Evolutionary conservation across 139 green algal species (phyloP).

Genomic region (Pycnococcus provasolii): DNA sequence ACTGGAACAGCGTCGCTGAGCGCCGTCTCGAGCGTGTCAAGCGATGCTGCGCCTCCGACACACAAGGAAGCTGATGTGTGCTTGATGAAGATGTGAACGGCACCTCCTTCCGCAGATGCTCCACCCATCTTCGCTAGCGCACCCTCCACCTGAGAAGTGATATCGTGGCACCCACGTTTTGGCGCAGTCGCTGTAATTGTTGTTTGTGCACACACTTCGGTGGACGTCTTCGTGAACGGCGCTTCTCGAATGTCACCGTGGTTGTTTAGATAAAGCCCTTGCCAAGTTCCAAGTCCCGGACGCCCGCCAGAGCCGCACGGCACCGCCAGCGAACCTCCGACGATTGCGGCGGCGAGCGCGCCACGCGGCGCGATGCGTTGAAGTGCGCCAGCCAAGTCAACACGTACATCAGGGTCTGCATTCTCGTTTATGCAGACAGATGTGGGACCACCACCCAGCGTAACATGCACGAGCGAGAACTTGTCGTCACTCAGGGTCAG

Average conservation of each 20-base stretch:
- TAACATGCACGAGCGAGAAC: too few species aligned
- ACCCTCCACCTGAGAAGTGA: background rate
- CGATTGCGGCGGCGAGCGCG: background rate
- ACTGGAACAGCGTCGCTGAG: background rate
- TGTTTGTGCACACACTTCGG: background rate
- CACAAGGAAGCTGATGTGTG: constrained; percentile 39
- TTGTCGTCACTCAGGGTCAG: too few species aligned
- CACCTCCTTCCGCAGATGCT: background rate
- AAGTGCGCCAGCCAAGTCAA: constrained; percentile 9
- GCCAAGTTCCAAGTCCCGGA: constrained; percentile 20
- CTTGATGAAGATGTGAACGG: constrained; percentile 23
- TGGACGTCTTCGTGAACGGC: background rate
- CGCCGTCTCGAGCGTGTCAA: constrained; percentile 21
- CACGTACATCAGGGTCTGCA: constrained; percentile 13
- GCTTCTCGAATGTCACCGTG: background rate
- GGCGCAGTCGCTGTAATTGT: constrained; percentile 1
- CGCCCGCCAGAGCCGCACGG: background rate
- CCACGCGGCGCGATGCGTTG: constrained; percentile 1
- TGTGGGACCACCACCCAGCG: too few species aligned
- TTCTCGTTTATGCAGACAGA: constrained; percentile 25
- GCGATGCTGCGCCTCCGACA: constrained; percentile 26
- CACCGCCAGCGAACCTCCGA: constrained; percentile 3
- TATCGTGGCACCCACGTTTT: constrained; percentile 9
- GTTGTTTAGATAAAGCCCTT: constrained; percentile 3
- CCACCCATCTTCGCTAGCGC: background rate